A percentile compares a stretch with the other conserved stretches of the same genome.
Conservation (phyloP, 805 yeast species). For the Wickerhamiella nectarea region DNA sequence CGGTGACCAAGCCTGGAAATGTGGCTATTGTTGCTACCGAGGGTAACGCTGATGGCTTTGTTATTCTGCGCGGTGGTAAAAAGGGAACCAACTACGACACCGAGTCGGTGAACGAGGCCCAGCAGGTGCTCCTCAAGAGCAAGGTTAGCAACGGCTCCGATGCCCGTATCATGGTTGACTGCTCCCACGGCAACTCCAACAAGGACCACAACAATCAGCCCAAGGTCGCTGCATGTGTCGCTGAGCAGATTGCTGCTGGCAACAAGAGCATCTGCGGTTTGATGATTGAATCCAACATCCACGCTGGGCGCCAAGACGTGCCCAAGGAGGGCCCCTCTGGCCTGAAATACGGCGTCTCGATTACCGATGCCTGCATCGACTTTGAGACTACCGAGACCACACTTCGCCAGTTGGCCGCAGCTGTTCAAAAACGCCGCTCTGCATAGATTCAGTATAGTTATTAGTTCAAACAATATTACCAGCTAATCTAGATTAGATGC, state of each 20-base stretch:
- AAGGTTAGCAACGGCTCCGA: constrained; percentile 26
- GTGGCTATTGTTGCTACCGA: constrained; percentile 93
- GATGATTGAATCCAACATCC: constrained; percentile 89
- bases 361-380: constrained; percentile 94
- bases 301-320: constrained; percentile 87
- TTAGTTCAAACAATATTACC: too few relatives aligned
- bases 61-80: constrained; percentile 92
- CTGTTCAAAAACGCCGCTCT: constrained; percentile 66
- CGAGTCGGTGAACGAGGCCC: constrained; percentile 52
- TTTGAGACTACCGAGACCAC: constrained; percentile 76
- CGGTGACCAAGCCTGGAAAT: constrained; percentile 91
- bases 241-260: constrained; percentile 68
- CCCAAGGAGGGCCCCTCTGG: constrained; percentile 56
- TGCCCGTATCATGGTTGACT: constrained; percentile 82
- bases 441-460: not conserved
- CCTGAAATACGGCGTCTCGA: constrained; percentile 82
- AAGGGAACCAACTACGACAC: constrained; percentile 82
- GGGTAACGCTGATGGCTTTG: constrained; percentile 82
- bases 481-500: too few relatives aligned
- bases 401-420: constrained; percentile 56
- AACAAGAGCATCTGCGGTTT: constrained; percentile 72
- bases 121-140: constrained; percentile 39
- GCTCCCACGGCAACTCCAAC: constrained; percentile 91
- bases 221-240: constrained; percentile 61
- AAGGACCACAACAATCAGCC: constrained; percentile 92